phyloP scores from a whole-genome alignment of 257 asterid genomes.

The Solanum gracilifrons region DNA sequence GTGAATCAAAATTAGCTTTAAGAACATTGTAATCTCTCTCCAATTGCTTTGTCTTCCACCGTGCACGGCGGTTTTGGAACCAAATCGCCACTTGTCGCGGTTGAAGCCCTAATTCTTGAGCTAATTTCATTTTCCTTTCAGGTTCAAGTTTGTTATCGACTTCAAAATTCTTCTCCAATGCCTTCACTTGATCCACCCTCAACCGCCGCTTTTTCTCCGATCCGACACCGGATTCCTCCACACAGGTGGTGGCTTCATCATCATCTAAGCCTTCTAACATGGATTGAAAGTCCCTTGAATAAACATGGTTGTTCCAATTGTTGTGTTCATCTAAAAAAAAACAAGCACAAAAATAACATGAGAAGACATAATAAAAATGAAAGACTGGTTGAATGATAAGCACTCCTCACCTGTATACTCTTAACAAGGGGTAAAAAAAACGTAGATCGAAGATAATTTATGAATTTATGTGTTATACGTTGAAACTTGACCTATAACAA shows the following conservation, averaged over 20 bases:
- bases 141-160: constrained; percentile 87
- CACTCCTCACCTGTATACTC: neutral
- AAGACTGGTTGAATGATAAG: neutral
- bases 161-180: constrained; percentile 80
- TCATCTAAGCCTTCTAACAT: constrained; percentile 72
- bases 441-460: too few species aligned
- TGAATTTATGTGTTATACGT: neutral
- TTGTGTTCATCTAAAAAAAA: constrained; percentile 32
- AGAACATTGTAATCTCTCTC: constrained; percentile 69
- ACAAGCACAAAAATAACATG: neutral
- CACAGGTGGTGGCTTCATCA: constrained; percentile 41
- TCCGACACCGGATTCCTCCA: constrained; percentile 47
- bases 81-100: constrained; percentile 94
- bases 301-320: constrained; percentile 28
- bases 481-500: neutral
- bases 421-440: neutral
- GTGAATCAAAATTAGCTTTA: constrained; percentile 54
- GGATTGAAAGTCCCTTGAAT: constrained; percentile 53
- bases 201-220: constrained; percentile 65
- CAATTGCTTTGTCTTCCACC: constrained; percentile 77
- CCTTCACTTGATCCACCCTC: constrained; percentile 70
- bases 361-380: neutral
- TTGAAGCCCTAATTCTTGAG: constrained; percentile 75
- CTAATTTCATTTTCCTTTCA: constrained; percentile 71
- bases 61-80: constrained; percentile 91